phyloP scores from a whole-genome alignment of 1,284 basidiomycete species.

The Malassezia arunalokei region DNA sequence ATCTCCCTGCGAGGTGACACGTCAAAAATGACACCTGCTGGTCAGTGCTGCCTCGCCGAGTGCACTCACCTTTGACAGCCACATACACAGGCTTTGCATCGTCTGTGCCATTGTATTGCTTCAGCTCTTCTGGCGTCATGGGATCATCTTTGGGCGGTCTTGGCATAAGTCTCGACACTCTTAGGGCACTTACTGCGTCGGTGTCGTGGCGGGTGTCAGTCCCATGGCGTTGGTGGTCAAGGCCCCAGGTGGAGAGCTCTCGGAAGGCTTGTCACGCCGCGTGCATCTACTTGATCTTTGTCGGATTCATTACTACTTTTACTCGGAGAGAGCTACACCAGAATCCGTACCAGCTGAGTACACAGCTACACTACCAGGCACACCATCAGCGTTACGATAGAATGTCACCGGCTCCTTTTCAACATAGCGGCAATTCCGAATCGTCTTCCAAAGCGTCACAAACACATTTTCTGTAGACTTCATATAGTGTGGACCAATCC shows the following conservation, averaged over 20 bases:
- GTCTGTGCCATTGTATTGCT: slow-evolving; percentile 59
- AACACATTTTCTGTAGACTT: slow-evolving; percentile 51
- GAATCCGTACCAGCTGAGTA: slow-evolving; percentile 35
- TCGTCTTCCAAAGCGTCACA: slow-evolving; percentile 50
- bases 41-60: not conserved
- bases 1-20: slow-evolving; percentile 64
- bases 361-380: slow-evolving; percentile 30
- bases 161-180: not conserved
- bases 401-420: slow-evolving; percentile 43
- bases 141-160: slow-evolving; percentile 65
- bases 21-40: slow-evolving; percentile 62
- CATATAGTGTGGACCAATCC: slow-evolving; percentile 56
- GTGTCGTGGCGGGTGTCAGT: slow-evolving; percentile 30
- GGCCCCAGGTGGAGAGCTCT: not conserved
- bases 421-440: slow-evolving; percentile 48
- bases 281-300: not conserved
- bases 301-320: not conserved
- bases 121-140: slow-evolving; percentile 59
- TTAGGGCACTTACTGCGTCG: slow-evolving; percentile 24
- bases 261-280: too few species aligned
- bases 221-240: not conserved
- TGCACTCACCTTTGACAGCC: slow-evolving; percentile 63
- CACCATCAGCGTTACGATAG: slow-evolving; percentile 39
- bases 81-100: slow-evolving; percentile 64
- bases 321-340: slow-evolving; percentile 36